Base-by-base conservation (phyloP, 2,329 filamentous ascomycete species). In the Pyrenochaeta sp. region DNA sequence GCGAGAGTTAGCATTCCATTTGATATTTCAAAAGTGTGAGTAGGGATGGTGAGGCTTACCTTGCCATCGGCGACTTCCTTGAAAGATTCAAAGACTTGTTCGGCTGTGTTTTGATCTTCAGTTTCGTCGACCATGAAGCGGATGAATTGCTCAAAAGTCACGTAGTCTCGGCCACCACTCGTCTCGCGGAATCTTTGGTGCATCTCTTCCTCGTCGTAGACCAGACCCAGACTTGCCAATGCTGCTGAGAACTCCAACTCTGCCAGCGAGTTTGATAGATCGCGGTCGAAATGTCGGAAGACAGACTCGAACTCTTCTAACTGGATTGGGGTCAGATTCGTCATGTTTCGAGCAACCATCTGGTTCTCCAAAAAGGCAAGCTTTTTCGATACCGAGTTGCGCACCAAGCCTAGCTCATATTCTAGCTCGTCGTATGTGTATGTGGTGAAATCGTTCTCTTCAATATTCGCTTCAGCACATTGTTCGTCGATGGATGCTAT, bases 391-490 rank as follows among this genome's bases (percentile, higher is more conserved):
- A 97, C 93, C 8, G 89, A 94, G 20, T 89, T 87, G 68, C 91
- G 92, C 44, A 97, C 94, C 20, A 99, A 81, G 11, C 90, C 86
- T 45, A 97, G 81, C 74, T 99, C 94, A 74, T 99, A 99, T 48
- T 86, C 85, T 28, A 99, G 81, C 73, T 99, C 94, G 67, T 99
- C 94, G 70, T 97, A 94, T 7, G 93, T 96, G 74, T 97, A 97
- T 7, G 93, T 97, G n/a, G 94, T 99, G 72, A 94, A 97, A 76
- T 99, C 94, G 72, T 99, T 99, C 66, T 99, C 94, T 72, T 99
- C 94, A 53, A 99, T 96, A 69, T 99, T 97, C 51, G 94, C 94
- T 76, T 97, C 93, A 48, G 87, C 83, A 69, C 94, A 99, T 73
- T 96, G 90, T 53, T 85, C 84, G 65, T 96, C 92, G 34, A 97